Evolutionary conservation across 306 rosid genomes (phyloP).

Genomic region (Ziziphus jujuba): DNA sequence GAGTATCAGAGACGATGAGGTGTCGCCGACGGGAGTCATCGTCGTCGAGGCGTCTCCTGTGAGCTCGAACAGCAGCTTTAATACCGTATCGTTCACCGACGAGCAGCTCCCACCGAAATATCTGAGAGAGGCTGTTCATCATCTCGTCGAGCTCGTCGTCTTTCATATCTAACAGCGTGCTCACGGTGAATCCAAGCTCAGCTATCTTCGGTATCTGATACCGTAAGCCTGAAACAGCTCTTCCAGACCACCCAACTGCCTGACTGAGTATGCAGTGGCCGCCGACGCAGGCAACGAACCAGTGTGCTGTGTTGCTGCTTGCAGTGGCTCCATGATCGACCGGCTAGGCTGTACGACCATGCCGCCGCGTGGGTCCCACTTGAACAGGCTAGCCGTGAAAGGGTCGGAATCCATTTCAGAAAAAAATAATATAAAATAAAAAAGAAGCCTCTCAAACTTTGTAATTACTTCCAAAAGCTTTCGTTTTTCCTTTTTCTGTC

Average conservation of each 20-base stretch:
- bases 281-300: conserved; percentile 6
- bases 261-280: conserved; percentile 5
- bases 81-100: conserved; percentile 92
- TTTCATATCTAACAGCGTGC: conserved; percentile 75
- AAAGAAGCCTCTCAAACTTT: neutral
- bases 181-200: conserved; percentile 89
- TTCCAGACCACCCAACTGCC: conserved; percentile 70
- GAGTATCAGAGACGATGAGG: conserved; percentile 49
- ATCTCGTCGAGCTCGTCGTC: conserved; percentile 95
- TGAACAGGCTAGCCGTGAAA: conserved; percentile 72
- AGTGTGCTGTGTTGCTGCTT: conserved; percentile 20
- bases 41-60: conserved; percentile 71
- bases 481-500: too few relatives aligned
- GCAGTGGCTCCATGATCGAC: conserved; percentile 30
- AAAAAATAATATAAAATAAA: neutral
- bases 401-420: conserved; percentile 72
- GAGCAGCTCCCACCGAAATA: conserved; percentile 83
- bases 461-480: neutral
- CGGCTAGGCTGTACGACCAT: conserved; percentile 34
- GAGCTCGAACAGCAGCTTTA: conserved; percentile 88
- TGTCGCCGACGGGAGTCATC: conserved; percentile 58
- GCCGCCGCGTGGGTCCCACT: conserved; percentile 81
- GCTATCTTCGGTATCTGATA: conserved; percentile 75
- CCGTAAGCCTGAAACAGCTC: conserved; percentile 88
- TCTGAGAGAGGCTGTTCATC: conserved; percentile 87